Evolutionary conservation across 1,139 yeast genomes (phyloP).

Genomic region (Yarrowia galli): DNA sequence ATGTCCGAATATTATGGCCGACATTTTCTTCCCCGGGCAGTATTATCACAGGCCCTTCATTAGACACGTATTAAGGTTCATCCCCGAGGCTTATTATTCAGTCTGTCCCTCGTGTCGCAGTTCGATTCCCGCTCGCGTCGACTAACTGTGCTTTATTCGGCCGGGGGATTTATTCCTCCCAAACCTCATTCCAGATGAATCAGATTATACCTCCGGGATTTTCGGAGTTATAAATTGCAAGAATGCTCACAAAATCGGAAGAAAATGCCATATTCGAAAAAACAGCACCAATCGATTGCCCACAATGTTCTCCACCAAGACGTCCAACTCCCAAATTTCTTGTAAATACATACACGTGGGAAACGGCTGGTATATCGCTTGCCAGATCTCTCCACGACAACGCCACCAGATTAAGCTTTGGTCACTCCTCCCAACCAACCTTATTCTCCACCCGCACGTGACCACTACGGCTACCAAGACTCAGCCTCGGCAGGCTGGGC

Average conservation of each 20-base stretch:
- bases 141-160: neutral
- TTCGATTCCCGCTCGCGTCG: neutral
- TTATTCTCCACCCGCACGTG: slow-evolving; percentile 20
- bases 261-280: neutral
- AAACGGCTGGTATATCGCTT: neutral
- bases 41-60: no score
- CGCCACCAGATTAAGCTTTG: slow-evolving; percentile 17
- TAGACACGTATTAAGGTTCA: no score
- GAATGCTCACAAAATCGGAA: neutral
- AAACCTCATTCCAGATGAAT: slow-evolving; percentile 10
- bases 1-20: neutral
- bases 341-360: neutral
- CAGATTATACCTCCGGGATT: neutral
- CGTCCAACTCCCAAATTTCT: neutral
- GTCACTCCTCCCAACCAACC: slow-evolving; percentile 20
- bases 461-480: neutral
- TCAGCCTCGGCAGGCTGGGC: slow-evolving; percentile 6
- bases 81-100: neutral
- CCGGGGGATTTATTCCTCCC: neutral
- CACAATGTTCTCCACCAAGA: neutral
- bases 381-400: neutral
- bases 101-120: neutral
- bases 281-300: neutral
- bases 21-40: neutral
- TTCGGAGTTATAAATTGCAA: neutral